Evolutionary conservation across 768 basidiomycete species (phyloP).

Genomic region (Russula abietina): DNA sequence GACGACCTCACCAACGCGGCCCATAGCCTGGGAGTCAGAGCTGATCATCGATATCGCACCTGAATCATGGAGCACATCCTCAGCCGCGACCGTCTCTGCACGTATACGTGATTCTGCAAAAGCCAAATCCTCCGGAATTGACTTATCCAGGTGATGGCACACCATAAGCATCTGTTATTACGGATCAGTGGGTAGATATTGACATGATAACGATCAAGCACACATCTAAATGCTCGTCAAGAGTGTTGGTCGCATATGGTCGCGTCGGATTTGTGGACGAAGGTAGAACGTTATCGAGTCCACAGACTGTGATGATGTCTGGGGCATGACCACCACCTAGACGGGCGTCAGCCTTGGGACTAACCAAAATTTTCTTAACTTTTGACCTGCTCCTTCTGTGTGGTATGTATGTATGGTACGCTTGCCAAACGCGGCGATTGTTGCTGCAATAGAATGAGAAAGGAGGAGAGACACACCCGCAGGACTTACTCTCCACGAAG

Average conservation of each 20-base stretch:
- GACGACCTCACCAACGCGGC: constrained; percentile 91
- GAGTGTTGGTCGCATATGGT: constrained; percentile 84
- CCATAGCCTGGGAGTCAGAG: constrained; percentile 98
- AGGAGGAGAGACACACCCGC: not conserved
- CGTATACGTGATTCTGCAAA: constrained; percentile 98
- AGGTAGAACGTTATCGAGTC: constrained; percentile 81
- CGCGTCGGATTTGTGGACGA: constrained; percentile 97
- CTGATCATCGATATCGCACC: constrained; percentile 97
- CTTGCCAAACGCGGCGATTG: constrained; percentile 82
- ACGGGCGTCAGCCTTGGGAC: not conserved
- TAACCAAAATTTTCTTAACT: not conserved
- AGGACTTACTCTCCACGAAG: constrained; percentile 78
- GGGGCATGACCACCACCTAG: constrained; percentile 92
- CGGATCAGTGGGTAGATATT: constrained; percentile 4
- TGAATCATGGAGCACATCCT: constrained; percentile 87
- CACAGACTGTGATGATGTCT: constrained; percentile 97
- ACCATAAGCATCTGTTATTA: constrained; percentile 91
- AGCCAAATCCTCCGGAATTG: constrained; percentile 87
- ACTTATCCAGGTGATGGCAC: constrained; percentile 92
- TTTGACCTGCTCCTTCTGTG: constrained; percentile 83
- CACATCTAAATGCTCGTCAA: constrained; percentile 96
- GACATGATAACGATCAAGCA: constrained; percentile 27
- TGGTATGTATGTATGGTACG: constrained; percentile 98
- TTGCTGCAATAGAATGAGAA: constrained; percentile 45
- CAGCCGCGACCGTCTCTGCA: constrained; percentile 94